Conservation (phyloP, 805 yeast species). For the Candida ascalaphidarum region DNA sequence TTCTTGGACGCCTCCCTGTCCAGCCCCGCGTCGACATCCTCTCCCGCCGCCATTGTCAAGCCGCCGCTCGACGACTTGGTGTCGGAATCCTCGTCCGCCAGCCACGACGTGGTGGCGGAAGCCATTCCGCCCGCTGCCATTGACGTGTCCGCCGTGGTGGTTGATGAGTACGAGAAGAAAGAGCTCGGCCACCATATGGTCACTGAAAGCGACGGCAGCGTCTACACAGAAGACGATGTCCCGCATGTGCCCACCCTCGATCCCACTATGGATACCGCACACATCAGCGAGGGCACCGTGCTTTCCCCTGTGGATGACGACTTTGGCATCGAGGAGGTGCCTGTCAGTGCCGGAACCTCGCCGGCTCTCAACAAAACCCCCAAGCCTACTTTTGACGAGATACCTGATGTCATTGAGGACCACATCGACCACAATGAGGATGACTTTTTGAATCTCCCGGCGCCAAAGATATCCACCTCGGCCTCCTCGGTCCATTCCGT, state of each 20-base stretch:
- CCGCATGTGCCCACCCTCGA: no score
- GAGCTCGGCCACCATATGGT: constrained; percentile 1
- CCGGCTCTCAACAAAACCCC: no score
- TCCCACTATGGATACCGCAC: no score
- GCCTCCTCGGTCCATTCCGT: constrained; percentile 23
- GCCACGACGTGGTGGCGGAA: constrained; percentile 9
- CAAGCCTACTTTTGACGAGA: constrained; percentile 24
- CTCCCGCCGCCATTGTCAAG: no score
- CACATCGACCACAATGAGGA: constrained; percentile 10
- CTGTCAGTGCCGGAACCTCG: no score
- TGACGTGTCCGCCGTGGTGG: constrained; percentile 13
- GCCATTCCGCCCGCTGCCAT: constrained; percentile 14
- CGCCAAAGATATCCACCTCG: constrained; percentile 14
- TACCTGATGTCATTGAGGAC: constrained; percentile 19
- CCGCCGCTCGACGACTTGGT: no score
- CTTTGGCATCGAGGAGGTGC: constrained; percentile 16
- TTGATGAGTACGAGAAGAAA: constrained; percentile 16
- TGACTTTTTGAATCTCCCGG: no score
- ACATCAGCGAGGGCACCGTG: no score
- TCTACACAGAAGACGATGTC: not conserved
- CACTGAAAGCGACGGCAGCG: not conserved
- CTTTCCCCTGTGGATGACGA: constrained; percentile 11
- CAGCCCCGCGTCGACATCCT: no score
- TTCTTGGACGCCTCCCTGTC: no score
- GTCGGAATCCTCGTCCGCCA: no score